Percentiles rank a stretch among this genome's conserved stretches.
Evolutionary conservation across 2,329 filamentous ascomycete genomes (phyloP).

Genomic region (Lecanicillium sp.): DNA sequence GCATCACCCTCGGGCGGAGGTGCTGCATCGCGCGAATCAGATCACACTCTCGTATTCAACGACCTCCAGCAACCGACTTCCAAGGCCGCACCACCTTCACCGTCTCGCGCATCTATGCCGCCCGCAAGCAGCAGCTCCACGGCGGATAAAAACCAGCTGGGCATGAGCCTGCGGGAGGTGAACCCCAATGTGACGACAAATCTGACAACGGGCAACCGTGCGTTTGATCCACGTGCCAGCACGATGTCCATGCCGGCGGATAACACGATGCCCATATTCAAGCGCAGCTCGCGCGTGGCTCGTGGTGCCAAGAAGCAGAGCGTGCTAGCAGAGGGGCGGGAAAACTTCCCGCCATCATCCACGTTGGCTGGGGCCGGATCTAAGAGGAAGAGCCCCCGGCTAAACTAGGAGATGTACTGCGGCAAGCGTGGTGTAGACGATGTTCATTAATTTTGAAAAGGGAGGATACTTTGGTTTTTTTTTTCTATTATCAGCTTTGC

Average conservation of each 20-base stretch:
- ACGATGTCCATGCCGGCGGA: conserved; percentile 32
- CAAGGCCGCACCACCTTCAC: conserved; percentile 13
- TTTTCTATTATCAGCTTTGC: no score
- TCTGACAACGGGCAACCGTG: conserved; percentile 25
- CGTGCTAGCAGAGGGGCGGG: conserved; percentile 35
- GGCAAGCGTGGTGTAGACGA: no score
- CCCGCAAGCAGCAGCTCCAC: conserved; percentile 13
- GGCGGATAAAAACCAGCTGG: conserved; percentile 23
- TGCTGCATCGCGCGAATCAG: conserved; percentile 25
- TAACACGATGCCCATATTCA: conserved; percentile 39
- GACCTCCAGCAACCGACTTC: conserved; percentile 19
- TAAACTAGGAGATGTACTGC: conserved; percentile 23
- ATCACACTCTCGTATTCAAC: conserved; percentile 32
- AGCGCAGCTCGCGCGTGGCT: conserved; percentile 30
- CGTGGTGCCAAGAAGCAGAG: conserved; percentile 25
- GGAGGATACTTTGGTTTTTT: no score
- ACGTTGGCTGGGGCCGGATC: conserved; percentile 21
- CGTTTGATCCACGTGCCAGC: conserved; percentile 36
- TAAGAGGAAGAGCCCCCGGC: conserved; percentile 48
- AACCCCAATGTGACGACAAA: conserved; percentile 43
- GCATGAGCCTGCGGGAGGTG: conserved; percentile 46
- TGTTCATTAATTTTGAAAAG: no score
- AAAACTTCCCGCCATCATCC: conserved; percentile 38
- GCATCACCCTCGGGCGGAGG: conserved; percentile 11
- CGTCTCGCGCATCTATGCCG: conserved; percentile 4